A percentile compares a stretch with the other conserved stretches of the same genome.
These are phyloP conservation scores for Candida parachauliodes DNA, from an alignment of 805 yeast genomes.

Conservation along the genomic window DNA sequence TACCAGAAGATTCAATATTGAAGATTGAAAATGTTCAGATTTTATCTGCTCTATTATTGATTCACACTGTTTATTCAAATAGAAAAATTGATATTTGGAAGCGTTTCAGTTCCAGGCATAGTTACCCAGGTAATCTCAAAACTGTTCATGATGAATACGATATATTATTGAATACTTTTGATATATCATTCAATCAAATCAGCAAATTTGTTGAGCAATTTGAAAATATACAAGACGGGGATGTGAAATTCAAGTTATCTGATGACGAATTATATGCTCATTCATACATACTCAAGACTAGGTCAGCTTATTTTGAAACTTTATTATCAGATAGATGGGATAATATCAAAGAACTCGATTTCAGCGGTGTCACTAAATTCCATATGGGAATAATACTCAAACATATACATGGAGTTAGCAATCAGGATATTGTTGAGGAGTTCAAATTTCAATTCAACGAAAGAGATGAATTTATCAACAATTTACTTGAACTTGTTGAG, in stretches of 20 bases:
- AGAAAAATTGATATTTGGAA: constrained; percentile 45
- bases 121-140: constrained; percentile 27
- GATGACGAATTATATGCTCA: constrained; percentile 48
- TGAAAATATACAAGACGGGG: constrained; percentile 21
- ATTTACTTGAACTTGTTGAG: constrained; percentile 55
- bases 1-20: constrained; percentile 12
- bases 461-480: constrained; percentile 47
- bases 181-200: constrained; percentile 2
- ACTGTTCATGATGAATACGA: constrained; percentile 26
- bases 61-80: constrained; percentile 51
- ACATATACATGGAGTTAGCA: constrained; percentile 56
- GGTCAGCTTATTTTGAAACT: constrained; percentile 65
- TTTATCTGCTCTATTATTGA: constrained; percentile 36
- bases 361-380: constrained; percentile 38
- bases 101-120: constrained; percentile 20
- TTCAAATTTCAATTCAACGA: constrained; percentile 16
- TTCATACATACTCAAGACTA: constrained; percentile 47
- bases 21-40: constrained; percentile 24
- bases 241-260: constrained; percentile 43
- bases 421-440: constrained; percentile 35
- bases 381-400: constrained; percentile 50
- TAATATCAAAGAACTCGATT: constrained; percentile 28
- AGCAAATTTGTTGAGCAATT: constrained; percentile 1
- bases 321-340: constrained; percentile 56
- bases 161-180: constrained; percentile 14